These are phyloP conservation scores for Nannochloropsis gaditana DNA, from an alignment of 108 stramenopile genomes.

Conservation along the genomic window DNA sequence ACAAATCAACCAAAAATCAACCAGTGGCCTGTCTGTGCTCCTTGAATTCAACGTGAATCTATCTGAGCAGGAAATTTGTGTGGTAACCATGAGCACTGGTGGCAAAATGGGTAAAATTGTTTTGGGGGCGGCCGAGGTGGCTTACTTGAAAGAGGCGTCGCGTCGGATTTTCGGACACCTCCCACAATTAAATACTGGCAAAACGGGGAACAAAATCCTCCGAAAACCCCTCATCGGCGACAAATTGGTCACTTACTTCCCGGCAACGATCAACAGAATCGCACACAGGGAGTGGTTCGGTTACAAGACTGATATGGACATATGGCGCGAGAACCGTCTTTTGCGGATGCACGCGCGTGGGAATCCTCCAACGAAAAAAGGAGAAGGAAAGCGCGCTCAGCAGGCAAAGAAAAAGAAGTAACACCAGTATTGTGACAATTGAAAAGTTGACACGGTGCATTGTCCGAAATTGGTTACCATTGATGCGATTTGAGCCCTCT, in stretches of 20 bases:
- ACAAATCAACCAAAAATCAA: too few species aligned
- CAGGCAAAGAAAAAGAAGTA: conserved; percentile 18
- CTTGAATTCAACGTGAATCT: too few species aligned
- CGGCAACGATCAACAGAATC: not conserved
- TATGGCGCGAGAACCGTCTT: conserved; percentile 1
- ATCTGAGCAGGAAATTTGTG: too few species aligned
- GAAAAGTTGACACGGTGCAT: too few species aligned
- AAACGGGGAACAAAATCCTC: not conserved
- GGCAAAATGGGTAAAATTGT: conserved; percentile 5
- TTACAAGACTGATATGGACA: not conserved
- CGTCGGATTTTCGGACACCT: conserved; percentile 10
- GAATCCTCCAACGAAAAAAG: not conserved
- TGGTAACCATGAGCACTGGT: not conserved
- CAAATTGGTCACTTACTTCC: not conserved
- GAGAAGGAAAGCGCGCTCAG: not conserved
- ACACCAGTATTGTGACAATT: not conserved
- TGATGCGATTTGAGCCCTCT: too few species aligned
- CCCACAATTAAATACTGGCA: conserved; percentile 5
- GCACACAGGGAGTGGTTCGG: not conserved
- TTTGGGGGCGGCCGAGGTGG: not conserved
- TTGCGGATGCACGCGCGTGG: not conserved
- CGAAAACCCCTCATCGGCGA: not conserved
- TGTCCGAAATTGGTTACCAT: too few species aligned
- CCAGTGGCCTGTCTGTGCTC: too few species aligned
- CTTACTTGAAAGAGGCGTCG: conserved; percentile 1